Evolutionary conservation across 1,284 basidiomycete species (phyloP).

Genomic region (Sporisorium reilianum): DNA sequence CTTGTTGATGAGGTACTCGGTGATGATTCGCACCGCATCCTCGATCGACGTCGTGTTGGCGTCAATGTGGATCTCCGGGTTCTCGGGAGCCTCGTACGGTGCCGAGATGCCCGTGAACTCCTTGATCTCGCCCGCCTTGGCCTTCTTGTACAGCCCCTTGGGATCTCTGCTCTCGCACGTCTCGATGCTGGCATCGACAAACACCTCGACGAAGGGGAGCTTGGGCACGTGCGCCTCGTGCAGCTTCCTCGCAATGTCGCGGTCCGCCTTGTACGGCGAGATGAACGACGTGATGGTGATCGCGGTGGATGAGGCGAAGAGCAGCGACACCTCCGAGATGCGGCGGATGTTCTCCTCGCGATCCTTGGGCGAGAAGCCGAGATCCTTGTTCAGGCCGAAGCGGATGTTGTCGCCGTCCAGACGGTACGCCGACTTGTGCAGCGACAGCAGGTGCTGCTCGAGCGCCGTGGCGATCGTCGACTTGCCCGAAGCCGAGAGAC

Average conservation of each 20-base stretch:
- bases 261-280: conserved; percentile 91
- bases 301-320: conserved; percentile 89
- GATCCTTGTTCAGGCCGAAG: conserved; percentile 97
- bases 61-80: conserved; percentile 91
- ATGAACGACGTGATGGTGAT: conserved; percentile 96
- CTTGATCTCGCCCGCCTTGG: conserved; percentile 94
- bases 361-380: conserved; percentile 94
- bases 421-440: conserved; percentile 86
- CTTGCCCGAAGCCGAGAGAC: conserved; percentile 72
- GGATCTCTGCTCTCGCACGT: conserved; percentile 94
- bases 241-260: conserved; percentile 83
- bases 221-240: conserved; percentile 75
- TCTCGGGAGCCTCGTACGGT: conserved; percentile 90
- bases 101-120: conserved; percentile 98
- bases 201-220: conserved; percentile 90
- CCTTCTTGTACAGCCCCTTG: conserved; percentile 98
- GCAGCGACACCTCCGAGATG: conserved; percentile 95
- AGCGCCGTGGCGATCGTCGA: conserved; percentile 97
- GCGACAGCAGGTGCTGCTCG: conserved; percentile 92
- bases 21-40: conserved; percentile 83
- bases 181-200: conserved; percentile 88
- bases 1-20: conserved; percentile 80
- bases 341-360: conserved; percentile 97
- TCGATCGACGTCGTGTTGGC: conserved; percentile 85
- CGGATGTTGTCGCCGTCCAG: conserved; percentile 97